Conservation (phyloP, 2,329 filamentous ascomycete genomes). For the Aspergillus hiratsukae region DNA sequence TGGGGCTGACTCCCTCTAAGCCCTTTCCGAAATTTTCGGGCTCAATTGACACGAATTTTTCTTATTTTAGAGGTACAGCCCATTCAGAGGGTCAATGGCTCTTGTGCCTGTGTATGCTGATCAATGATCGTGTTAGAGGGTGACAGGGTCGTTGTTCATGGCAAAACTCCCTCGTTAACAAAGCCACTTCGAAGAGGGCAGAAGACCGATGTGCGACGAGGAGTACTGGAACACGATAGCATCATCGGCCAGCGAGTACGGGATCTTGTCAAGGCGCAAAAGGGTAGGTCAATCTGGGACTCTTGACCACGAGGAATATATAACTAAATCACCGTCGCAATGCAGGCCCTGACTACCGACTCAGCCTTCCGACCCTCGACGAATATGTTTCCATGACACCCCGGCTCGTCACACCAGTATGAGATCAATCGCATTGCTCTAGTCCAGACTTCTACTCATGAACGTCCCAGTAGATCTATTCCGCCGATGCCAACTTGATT, state of each 20-base stretch:
- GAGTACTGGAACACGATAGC: conserved; percentile 43
- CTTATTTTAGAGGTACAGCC: conserved; percentile 32
- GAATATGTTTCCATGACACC: conserved; percentile 67
- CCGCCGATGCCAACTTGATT: conserved; percentile 69
- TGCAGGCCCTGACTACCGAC: conserved; percentile 47
- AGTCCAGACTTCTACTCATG: conserved; percentile 15
- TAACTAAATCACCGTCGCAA: conserved; percentile 1
- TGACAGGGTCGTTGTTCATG: conserved; percentile 39
- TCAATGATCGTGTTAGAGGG: conserved; percentile 30
- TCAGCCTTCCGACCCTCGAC: conserved; percentile 64
- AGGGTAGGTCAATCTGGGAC: conserved; percentile 31
- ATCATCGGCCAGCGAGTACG: conserved; percentile 62
- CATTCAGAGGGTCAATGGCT: background rate
- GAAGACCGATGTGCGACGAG: conserved; percentile 32
- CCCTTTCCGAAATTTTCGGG: conserved; percentile 17
- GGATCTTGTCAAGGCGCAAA: conserved; percentile 55
- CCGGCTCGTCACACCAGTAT: conserved; percentile 70
- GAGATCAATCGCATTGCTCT: conserved; percentile 18
- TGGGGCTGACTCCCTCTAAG: conserved; percentile 22
- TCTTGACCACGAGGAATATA: background rate
- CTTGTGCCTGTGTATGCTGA: background rate
- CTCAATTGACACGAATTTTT: conserved; percentile 36
- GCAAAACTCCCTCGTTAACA: conserved; percentile 37
- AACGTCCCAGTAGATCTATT: conserved; percentile 56
- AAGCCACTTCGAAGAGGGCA: conserved; percentile 38